Percentiles rank a stretch among this genome's conserved stretches.
phyloP scores from a whole-genome alignment of 208 protist species.

The Wallacemonas sp. region DNA sequence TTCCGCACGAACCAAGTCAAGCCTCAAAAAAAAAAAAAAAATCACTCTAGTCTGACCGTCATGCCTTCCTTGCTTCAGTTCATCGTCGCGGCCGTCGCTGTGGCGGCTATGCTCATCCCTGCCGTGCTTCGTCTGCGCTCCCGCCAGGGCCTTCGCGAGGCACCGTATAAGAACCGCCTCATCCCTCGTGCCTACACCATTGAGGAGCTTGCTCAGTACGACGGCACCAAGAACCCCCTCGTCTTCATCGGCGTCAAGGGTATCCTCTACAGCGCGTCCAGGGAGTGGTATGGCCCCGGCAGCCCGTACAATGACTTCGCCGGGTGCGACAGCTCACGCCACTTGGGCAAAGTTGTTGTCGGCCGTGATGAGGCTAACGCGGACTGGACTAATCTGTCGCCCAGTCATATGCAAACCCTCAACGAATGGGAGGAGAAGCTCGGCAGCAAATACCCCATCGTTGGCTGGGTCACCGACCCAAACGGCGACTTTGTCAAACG shows the following conservation, averaged over 20 bases:
- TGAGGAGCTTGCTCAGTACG: constrained; percentile 77
- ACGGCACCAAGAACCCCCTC: constrained; percentile 59
- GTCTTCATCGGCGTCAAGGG: constrained; percentile 84
- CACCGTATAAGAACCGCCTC: constrained; percentile 38
- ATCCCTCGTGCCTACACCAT: constrained; percentile 80
- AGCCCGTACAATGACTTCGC: constrained; percentile 87
- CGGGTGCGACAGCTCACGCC: constrained; percentile 80
- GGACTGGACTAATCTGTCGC: constrained; percentile 80
- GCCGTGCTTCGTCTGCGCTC: constrained; percentile 29
- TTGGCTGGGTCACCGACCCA: constrained; percentile 76
- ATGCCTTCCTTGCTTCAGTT: constrained; percentile 10
- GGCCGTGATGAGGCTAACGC: constrained; percentile 77
- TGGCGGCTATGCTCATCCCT: constrained; percentile 21
- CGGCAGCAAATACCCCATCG: constrained; percentile 76
- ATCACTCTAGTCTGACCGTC: neutral
- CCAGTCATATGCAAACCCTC: constrained; percentile 59
- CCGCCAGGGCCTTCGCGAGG: constrained; percentile 46
- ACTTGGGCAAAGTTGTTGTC: constrained; percentile 84
- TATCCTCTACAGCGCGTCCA: constrained; percentile 79
- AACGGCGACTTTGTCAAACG: constrained; percentile 53
- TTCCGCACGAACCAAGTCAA: no score
- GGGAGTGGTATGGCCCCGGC: constrained; percentile 76
- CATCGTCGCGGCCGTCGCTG: constrained; percentile 26
- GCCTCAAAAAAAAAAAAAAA: neutral
- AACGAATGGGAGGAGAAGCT: constrained; percentile 88